Evolutionary conservation across 164 flowering plant genomes (phyloP).

Genomic region (Buxus sempervirens): DNA sequence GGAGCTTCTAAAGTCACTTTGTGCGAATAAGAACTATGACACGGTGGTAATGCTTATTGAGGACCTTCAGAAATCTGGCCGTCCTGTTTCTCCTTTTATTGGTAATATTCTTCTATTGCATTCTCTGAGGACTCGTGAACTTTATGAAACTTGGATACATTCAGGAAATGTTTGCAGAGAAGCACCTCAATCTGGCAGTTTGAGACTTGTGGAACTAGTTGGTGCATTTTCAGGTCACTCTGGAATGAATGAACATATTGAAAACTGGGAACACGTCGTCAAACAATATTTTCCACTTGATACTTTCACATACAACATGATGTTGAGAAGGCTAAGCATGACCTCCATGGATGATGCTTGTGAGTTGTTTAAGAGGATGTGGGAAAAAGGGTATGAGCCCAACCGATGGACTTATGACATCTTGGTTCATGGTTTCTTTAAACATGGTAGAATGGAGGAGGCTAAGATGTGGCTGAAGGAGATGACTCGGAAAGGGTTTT

Average conservation of each 20-base stretch:
- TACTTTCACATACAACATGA: slow-evolving; percentile 57
- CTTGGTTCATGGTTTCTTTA: slow-evolving; percentile 44
- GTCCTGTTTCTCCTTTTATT: slow-evolving; percentile 56
- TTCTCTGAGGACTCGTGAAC: slow-evolving; percentile 29
- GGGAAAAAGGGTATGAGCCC: slow-evolving; percentile 60
- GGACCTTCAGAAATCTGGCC: slow-evolving; percentile 44
- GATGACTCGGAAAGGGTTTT: slow-evolving; percentile 51
- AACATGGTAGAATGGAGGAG: slow-evolving; percentile 44
- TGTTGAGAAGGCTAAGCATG: slow-evolving; percentile 45
- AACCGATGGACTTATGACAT: slow-evolving; percentile 61
- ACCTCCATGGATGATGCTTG: slow-evolving; percentile 38
- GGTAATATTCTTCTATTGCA: slow-evolving; percentile 62
- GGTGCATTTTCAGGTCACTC: slow-evolving; percentile 45
- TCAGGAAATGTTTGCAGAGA: slow-evolving; percentile 22
- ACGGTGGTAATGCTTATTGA: slow-evolving; percentile 39
- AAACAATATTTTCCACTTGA: slow-evolving; percentile 48
- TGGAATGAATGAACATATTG: slow-evolving; percentile 15
- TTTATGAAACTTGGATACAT: slow-evolving; percentile 49
- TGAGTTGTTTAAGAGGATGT: slow-evolving; percentile 34
- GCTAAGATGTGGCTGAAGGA: slow-evolving; percentile 42
- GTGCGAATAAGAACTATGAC: slow-evolving; percentile 32
- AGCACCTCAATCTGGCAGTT: slow-evolving; percentile 16
- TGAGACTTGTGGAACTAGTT: slow-evolving; percentile 48
- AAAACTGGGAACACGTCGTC: slow-evolving; percentile 47
- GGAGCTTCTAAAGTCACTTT: slow-evolving; percentile 44